A percentile compares a stretch with the other conserved stretches of the same genome.
These are phyloP conservation scores for Pseudogymnoascus sp. DNA, from an alignment of 2,329 filamentous ascomycete species.

Conservation along the genomic window DNA sequence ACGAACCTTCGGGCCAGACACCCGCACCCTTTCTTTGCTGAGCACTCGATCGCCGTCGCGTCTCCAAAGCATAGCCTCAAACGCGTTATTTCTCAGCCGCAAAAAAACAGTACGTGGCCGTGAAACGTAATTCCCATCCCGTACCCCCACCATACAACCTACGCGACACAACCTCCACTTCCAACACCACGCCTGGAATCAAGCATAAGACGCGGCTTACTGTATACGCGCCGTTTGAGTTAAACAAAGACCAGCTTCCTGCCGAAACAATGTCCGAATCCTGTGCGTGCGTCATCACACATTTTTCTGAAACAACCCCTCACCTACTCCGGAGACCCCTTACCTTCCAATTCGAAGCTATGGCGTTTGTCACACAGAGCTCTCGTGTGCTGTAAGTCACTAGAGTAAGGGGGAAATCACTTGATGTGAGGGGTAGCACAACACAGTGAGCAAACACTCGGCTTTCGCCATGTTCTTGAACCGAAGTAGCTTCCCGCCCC, in stretches of 20 bases:
- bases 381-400: background rate
- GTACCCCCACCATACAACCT: background rate
- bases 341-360: background rate
- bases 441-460: background rate
- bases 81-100: background rate
- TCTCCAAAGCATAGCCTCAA: background rate
- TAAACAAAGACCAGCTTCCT: background rate
- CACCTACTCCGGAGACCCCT: background rate
- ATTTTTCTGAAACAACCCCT: background rate
- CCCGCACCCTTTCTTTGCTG: background rate
- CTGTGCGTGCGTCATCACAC: background rate
- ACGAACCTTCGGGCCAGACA: background rate
- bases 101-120: background rate
- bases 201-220: conserved; percentile 1
- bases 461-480: background rate
- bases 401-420: conserved; percentile 1
- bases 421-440: background rate
- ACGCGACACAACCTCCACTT: background rate
- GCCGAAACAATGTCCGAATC: background rate
- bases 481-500: background rate
- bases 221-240: background rate
- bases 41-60: background rate
- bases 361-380: background rate
- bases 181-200: background rate
- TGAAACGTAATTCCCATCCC: background rate